phyloP scores from a whole-genome alignment of 768 basidiomycete genomes.

The Chalciporus chontae region DNA sequence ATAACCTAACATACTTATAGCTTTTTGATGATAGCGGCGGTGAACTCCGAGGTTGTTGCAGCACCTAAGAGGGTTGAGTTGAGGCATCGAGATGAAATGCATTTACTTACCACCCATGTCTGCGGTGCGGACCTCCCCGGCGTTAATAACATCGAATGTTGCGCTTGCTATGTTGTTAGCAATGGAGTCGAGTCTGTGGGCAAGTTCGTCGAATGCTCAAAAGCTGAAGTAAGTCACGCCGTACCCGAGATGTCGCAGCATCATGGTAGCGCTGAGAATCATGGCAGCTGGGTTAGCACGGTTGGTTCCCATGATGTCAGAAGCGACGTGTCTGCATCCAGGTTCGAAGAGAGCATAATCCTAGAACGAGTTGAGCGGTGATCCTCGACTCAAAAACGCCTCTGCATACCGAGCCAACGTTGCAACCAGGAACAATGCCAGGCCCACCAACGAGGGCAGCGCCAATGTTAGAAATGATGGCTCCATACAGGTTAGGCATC shows the following conservation, averaged over 20 bases:
- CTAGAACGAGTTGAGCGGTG: constrained; percentile 31
- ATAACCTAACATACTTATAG: constrained; percentile 35
- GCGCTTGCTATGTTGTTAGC: constrained; percentile 92
- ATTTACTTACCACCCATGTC: constrained; percentile 85
- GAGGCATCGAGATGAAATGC: neutral
- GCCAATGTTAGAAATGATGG: constrained; percentile 97
- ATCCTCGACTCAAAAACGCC: neutral
- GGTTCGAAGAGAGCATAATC: constrained; percentile 99
- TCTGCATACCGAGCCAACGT: constrained; percentile 79
- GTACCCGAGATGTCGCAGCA: constrained; percentile 94
- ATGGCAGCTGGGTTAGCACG: constrained; percentile 97
- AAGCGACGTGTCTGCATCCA: constrained; percentile 93
- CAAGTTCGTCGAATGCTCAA: constrained; percentile 6
- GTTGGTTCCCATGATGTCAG: constrained; percentile 95
- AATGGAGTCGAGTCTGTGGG: constrained; percentile 75
- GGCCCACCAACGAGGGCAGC: constrained; percentile 98
- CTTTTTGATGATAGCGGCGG: constrained; percentile 84
- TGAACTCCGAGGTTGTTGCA: constrained; percentile 93
- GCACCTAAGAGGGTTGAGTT: constrained; percentile 49
- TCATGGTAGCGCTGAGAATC: constrained; percentile 96
- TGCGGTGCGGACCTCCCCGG: constrained; percentile 83
- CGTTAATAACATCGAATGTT: constrained; percentile 89
- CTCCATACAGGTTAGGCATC: constrained; percentile 96
- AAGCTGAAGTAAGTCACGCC: constrained; percentile 28
- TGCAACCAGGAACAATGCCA: constrained; percentile 96